Evolutionary conservation across 2,329 filamentous ascomycete genomes (phyloP).

Genomic region (Tolypocladium cylindrosporum): DNA sequence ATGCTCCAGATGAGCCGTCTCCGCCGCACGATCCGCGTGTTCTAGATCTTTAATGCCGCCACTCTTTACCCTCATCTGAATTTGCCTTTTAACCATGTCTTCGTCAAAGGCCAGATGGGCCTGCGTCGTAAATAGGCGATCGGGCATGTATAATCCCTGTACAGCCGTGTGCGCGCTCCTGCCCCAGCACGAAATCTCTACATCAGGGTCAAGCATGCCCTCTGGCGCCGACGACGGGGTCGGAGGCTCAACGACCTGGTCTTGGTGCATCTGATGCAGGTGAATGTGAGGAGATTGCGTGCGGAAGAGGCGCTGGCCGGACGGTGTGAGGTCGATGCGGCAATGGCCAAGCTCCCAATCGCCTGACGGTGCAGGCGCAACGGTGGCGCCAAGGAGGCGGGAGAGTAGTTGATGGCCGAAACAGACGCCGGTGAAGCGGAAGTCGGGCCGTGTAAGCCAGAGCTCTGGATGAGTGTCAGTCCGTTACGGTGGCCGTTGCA

Average conservation of each 20-base stretch:
- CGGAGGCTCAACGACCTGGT: neutral
- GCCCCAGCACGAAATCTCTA: slow-evolving; percentile 47
- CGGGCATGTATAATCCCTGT: slow-evolving; percentile 62
- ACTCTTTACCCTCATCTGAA: neutral
- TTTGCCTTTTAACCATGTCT: neutral
- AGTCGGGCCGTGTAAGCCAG: neutral
- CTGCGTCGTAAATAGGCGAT: neutral
- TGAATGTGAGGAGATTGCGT: slow-evolving; percentile 45
- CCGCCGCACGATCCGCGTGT: slow-evolving; percentile 51
- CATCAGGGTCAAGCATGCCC: slow-evolving; percentile 9
- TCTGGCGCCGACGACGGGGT: neutral
- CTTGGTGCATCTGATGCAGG: slow-evolving; percentile 58
- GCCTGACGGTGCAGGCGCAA: neutral
- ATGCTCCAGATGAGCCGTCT: slow-evolving; percentile 51
- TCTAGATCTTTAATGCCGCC: neutral
- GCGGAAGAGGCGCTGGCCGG: neutral
- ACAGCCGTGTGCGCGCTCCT: slow-evolving; percentile 54
- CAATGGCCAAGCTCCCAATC: neutral
- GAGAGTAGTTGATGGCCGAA: neutral
- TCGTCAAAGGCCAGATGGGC: neutral
- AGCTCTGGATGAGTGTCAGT: neutral
- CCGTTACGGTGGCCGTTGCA: neutral
- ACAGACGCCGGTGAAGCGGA: neutral
- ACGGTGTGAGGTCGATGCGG: neutral
- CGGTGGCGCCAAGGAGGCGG: neutral